Base-by-base conservation (phyloP, 768 basidiomycete species). In the Gymnopilus dilepis region DNA sequence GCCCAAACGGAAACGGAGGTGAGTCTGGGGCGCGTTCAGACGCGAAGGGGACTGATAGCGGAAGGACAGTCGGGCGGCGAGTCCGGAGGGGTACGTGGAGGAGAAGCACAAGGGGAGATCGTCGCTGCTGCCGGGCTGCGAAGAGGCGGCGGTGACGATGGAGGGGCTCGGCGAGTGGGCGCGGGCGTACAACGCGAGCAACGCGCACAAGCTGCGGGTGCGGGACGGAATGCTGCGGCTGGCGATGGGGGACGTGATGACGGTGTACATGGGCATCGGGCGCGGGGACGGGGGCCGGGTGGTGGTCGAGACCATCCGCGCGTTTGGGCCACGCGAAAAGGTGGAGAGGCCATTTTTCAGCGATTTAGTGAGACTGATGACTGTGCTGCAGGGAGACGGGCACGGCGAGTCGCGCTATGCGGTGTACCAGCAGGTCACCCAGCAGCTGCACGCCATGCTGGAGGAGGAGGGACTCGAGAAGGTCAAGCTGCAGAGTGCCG, bases 241-340 rank as follows among this genome's bases (percentile, higher is more conserved):
- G 63, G 78, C 77, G 15, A 84, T 91, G 58, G 77, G 78, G 2
- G 89, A 93, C 65, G 86, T 92, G 50, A 73, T 92, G 58, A 84
- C 79, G 6, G 85, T 86, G 58, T 92, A 87, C 76, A 68, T 92
- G 43, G 84, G 82, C 6, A 72, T 87, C 34, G 78, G 76, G 31
- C 72, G 67, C 2, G 66, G 64, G 28, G 60, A 70, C 34, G 75
- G 75, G 37, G 65, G 71, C n/a, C 61, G 67, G 4, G 74, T 86
- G 38, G 64, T 82, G 12, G 82, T 88, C 30, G 89, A 91, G 67
- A 88, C 80, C 57, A 80, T 90, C 43, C 80, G 86, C n/a, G 83
- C 82, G 9, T 90, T 92, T 71, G 91, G 89, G 6, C 86, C 91
- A 22, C 78, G 91, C 67, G 92, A 94, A 77, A 81, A 77, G 77